Evolutionary conservation across 2,329 filamentous ascomycete genomes (phyloP).

Genomic region (Paraphaeosphaeria sporulosa): DNA sequence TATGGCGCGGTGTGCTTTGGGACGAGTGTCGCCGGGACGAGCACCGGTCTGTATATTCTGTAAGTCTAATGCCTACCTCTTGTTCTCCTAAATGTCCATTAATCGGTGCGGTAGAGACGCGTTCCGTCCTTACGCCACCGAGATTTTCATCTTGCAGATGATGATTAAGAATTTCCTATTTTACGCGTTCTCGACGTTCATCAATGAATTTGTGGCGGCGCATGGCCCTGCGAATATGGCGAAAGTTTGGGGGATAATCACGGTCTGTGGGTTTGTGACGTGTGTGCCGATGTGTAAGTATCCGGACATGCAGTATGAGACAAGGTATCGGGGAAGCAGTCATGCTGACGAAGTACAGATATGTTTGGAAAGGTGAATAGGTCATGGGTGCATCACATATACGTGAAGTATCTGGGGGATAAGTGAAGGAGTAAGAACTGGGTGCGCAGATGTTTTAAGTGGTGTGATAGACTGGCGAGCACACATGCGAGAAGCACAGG

Average conservation of each 20-base stretch:
- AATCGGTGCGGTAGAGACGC: conserved; percentile 30
- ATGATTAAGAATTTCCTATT: conserved; percentile 48
- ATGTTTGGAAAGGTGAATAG: conserved; percentile 29
- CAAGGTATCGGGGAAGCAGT: not conserved
- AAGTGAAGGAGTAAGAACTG: conserved; percentile 6
- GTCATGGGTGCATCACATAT: conserved; percentile 23
- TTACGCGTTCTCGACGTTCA: conserved; percentile 44
- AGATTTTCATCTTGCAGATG: conserved; percentile 48
- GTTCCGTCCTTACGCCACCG: conserved; percentile 37
- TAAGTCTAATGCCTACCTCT: conserved; percentile 22
- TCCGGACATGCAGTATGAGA: too few relatives aligned
- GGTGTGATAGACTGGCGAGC: too few relatives aligned
- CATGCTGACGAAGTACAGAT: conserved; percentile 18
- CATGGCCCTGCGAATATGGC: conserved; percentile 37
- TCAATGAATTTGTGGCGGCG: conserved; percentile 38
- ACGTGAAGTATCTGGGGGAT: conserved; percentile 22
- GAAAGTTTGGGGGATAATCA: conserved; percentile 38
- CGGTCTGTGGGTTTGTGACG: conserved; percentile 37
- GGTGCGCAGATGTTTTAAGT: not conserved
- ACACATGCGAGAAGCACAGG: too few relatives aligned
- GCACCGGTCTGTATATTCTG: conserved; percentile 45
- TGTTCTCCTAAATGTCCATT: not conserved
- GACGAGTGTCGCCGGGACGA: conserved; percentile 27
- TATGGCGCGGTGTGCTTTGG: conserved; percentile 31
- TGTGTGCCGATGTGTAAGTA: conserved; percentile 47